Evolutionary conservation across 441 rosid species (phyloP), one percentile per base, ranked within the genome.

Genomic region (Euphorbia celastroides): DNA sequence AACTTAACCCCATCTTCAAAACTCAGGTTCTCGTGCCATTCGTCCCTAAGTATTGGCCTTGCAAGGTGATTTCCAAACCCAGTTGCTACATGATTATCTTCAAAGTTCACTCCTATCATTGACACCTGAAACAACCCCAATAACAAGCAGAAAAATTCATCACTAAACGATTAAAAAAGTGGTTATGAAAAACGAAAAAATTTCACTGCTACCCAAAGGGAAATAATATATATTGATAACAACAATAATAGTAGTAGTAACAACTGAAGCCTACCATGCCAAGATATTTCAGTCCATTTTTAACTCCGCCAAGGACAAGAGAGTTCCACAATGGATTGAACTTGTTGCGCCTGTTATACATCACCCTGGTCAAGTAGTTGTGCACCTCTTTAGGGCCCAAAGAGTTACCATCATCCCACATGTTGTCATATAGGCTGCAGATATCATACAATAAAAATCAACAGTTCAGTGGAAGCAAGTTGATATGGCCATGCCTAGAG

Each of bases 351-450:
- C 99, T 86, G 76, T 90, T 92, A 51, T 94, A 94, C 99, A 94
- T 92, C 63, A 94, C 86, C 57, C 97, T 82, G 5, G 96, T 94
- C 78, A 94, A 80, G 73, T 92, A 94, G 84, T 77, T 94, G 83
- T 89, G 99, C 78, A 94, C 85, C 87, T 94, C 98, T 76, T 94
- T 94, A 16, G 99, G 99, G 66, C 98, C 99, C 82, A 92, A 76
- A n/a, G 99, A 92, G 77, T 94, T 92, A 19, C 96, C 96, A 74
- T 94, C 99, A 83, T 94, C 99, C 98, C 99, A 92, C 99, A 94
- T 92, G 66, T 92, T 88, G 85, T 94, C 99, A 69, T 94, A 73
- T 67, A 94, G 77, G 81, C 98, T 94, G 85, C 72, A 79, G 73
- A n/a, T 48, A 75, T 62, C 16, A 28, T 58, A 76, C 61, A 51